These are phyloP conservation scores for Aspergillus incahuasiensis DNA, from an alignment of 495 filamentous ascomycete genomes.

Conservation along the genomic window DNA sequence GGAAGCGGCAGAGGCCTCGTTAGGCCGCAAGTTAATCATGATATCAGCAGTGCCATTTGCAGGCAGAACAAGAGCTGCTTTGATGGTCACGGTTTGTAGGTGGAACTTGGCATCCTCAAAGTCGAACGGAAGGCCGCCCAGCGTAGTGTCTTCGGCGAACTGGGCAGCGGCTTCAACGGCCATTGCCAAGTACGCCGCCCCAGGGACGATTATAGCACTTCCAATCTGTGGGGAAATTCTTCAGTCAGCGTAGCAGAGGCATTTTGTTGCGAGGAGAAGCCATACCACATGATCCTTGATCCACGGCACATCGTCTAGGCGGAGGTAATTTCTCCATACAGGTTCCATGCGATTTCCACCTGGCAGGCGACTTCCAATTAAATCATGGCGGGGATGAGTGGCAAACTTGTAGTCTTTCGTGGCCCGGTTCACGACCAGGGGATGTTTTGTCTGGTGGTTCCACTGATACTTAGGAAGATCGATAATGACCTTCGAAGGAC, in stretches of 20 bases:
- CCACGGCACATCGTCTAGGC: constrained; percentile 12
- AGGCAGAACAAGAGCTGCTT: constrained; percentile 23
- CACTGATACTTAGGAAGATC: neutral
- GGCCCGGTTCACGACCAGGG: neutral
- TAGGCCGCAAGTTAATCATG: neutral
- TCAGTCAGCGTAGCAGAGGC: no score
- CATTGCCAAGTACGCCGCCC: constrained; percentile 52
- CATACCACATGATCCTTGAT: constrained; percentile 9
- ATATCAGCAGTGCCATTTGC: neutral
- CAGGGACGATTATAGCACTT: constrained; percentile 42
- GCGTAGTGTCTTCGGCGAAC: constrained; percentile 13
- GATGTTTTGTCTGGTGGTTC: constrained; percentile 5
- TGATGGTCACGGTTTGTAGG: constrained; percentile 28
- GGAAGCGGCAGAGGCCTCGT: neutral
- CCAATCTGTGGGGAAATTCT: constrained; percentile 10
- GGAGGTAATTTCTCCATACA: constrained; percentile 4
- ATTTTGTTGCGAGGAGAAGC: no score
- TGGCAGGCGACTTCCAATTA: neutral
- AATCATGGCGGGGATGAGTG: constrained; percentile 10
- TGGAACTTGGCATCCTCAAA: constrained; percentile 12
- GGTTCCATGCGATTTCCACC: neutral
- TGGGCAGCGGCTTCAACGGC: constrained; percentile 45
- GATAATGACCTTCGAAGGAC: neutral
- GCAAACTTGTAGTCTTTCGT: neutral
- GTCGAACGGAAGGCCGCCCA: neutral